These are phyloP conservation scores for Trichodelitschia bisporula DNA, from an alignment of 495 filamentous ascomycete genomes.

Conservation along the genomic window DNA sequence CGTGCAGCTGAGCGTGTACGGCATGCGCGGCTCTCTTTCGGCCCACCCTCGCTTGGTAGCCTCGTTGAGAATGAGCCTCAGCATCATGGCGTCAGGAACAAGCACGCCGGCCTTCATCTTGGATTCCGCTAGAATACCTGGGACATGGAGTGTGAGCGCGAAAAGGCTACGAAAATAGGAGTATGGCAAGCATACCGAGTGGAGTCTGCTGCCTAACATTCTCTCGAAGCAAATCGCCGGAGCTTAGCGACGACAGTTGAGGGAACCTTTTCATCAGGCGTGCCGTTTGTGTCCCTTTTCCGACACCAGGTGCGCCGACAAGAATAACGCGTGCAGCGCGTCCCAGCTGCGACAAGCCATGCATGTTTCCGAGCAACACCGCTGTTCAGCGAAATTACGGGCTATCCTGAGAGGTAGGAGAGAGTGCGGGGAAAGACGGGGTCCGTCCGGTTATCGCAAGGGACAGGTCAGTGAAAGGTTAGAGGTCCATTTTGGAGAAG, in stretches of 20 bases:
- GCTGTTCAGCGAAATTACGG: too few relatives aligned
- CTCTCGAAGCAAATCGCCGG: constrained; percentile 71
- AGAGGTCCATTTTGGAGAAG: too few relatives aligned
- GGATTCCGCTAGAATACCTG: constrained; percentile 70
- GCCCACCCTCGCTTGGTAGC: constrained; percentile 69
- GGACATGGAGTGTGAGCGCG: constrained; percentile 1
- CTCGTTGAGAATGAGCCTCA: constrained; percentile 75
- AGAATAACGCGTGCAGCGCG: constrained; percentile 76
- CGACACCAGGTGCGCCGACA: constrained; percentile 77
- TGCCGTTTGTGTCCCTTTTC: constrained; percentile 89
- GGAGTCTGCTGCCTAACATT: constrained; percentile 66
- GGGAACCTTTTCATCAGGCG: constrained; percentile 67
- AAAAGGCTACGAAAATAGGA: neutral
- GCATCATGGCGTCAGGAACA: constrained; percentile 73
- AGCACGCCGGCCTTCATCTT: constrained; percentile 66
- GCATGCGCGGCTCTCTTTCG: constrained; percentile 22
- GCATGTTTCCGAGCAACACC: too few relatives aligned
- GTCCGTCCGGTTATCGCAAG: too few relatives aligned
- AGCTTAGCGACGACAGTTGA: constrained; percentile 75
- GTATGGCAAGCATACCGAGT: constrained; percentile 33
- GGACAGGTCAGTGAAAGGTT: too few relatives aligned
- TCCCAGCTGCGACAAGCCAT: too few relatives aligned
- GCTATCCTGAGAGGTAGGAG: too few relatives aligned
- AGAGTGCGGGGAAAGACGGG: too few relatives aligned
- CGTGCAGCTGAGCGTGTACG: constrained; percentile 16